Evolutionary conservation across 2,329 filamentous ascomycete genomes (phyloP).

Genomic region (Rutstroemia sp.): DNA sequence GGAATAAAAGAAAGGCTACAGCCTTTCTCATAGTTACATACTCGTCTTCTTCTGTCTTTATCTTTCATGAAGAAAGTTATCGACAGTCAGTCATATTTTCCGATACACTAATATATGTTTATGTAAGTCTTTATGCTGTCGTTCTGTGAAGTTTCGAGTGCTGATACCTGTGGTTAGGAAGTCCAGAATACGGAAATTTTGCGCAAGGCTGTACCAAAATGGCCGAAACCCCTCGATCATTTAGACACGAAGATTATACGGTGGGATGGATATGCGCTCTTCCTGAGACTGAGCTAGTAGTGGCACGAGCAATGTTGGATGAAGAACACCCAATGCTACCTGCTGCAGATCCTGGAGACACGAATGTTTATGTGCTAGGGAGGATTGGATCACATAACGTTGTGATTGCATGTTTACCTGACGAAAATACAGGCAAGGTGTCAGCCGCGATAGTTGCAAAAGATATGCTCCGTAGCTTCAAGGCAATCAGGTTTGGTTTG

Average conservation of each 20-base stretch:
- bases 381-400: slow-evolving; percentile 16
- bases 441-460: slow-evolving; percentile 28
- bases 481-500: slow-evolving; percentile 32
- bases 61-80: too few relatives aligned
- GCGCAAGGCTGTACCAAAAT: background rate
- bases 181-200: background rate
- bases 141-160: too few relatives aligned
- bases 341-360: slow-evolving; percentile 2
- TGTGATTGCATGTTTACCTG: slow-evolving; percentile 18
- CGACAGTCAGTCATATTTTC: too few relatives aligned
- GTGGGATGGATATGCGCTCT: slow-evolving; percentile 21
- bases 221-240: background rate
- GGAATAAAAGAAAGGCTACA: too few relatives aligned
- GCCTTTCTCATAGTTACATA: too few relatives aligned
- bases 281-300: slow-evolving; percentile 11
- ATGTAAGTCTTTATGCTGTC: too few relatives aligned
- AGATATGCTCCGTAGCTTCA: slow-evolving; percentile 24
- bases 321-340: slow-evolving; percentile 14
- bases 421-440: slow-evolving; percentile 25
- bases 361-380: slow-evolving; percentile 17
- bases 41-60: too few relatives aligned
- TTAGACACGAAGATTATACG: slow-evolving; percentile 9
- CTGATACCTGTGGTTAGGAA: too few relatives aligned
- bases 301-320: slow-evolving; percentile 17
- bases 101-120: too few relatives aligned